phyloP scores from a whole-genome alignment of 805 yeast species.

The Blastobotrys mokoenaii region DNA sequence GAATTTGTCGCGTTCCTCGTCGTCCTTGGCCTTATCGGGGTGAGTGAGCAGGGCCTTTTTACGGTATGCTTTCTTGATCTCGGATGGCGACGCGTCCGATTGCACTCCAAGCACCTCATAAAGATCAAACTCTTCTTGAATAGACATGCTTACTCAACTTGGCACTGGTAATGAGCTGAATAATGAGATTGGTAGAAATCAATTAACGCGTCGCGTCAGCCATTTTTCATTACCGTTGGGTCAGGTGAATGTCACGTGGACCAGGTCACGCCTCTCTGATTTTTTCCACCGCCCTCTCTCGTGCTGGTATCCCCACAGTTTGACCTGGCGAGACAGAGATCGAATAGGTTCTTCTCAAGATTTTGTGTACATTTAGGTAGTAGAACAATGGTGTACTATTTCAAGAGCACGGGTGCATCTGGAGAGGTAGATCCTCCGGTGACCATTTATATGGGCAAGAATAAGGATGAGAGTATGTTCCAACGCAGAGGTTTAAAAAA shows the following conservation, averaged over 20 bases:
- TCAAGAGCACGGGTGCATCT: conserved; percentile 31
- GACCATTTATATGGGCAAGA: conserved; percentile 58
- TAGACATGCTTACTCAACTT: conserved; percentile 10
- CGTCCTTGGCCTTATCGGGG: conserved; percentile 54
- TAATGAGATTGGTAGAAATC: background rate
- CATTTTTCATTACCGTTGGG: background rate
- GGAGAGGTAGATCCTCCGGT: conserved; percentile 28
- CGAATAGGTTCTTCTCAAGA: no score
- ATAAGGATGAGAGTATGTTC: conserved; percentile 54
- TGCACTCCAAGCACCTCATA: conserved; percentile 22
- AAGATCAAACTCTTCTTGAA: conserved; percentile 20
- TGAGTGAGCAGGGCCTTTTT: conserved; percentile 55
- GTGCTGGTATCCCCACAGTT: no score
- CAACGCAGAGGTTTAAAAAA: background rate
- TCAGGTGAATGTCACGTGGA: no score
- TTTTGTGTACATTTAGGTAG: no score
- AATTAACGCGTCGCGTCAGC: no score
- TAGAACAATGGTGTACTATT: conserved; percentile 38
- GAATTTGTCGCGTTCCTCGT: conserved; percentile 30
- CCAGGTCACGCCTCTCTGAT: no score
- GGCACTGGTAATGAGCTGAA: no score
- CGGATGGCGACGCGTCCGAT: conserved; percentile 33
- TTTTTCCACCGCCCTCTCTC: no score
- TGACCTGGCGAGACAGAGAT: no score
- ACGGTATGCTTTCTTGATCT: conserved; percentile 60